A percentile compares a stretch with the other conserved stretches of the same genome.
Conservation (phyloP, 192 early-diverging fungal species). For the Coemansia sp. region DNA sequence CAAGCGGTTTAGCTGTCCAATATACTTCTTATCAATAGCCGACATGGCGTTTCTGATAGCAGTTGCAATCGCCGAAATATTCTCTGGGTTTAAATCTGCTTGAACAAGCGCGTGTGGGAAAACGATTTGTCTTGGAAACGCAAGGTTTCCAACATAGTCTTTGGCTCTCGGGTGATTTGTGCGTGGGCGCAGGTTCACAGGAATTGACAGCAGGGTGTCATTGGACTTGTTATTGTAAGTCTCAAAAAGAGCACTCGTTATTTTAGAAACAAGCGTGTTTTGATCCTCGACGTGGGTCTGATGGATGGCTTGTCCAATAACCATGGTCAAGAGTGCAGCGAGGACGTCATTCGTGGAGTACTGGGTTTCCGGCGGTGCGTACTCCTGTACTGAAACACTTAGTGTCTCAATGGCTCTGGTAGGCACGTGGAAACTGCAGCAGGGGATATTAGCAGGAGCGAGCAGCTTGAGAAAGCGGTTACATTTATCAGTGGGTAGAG, state of each 20-base stretch:
- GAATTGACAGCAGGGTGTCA: background rate
- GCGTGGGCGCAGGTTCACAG: background rate
- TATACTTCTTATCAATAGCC: background rate
- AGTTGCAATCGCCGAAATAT: background rate
- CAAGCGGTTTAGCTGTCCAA: background rate
- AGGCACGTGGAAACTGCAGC: background rate
- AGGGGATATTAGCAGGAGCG: background rate
- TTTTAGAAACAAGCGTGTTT: background rate
- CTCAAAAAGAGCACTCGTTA: too few relatives aligned
- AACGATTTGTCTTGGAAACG: background rate
- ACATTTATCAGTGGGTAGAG: constrained; percentile 8
- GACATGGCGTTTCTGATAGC: background rate
- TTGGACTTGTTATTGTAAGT: background rate
- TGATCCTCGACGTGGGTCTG: background rate
- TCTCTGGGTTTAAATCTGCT: background rate
- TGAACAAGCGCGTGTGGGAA: background rate
- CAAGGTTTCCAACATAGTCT: background rate
- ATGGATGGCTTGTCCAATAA: background rate
- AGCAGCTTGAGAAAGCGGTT: background rate
- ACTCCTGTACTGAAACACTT: background rate
- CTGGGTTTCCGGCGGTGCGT: background rate
- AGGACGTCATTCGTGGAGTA: background rate
- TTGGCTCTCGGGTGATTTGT: background rate
- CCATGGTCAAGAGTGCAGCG: background rate
- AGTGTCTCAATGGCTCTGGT: background rate